These are phyloP conservation scores for Eragrostis curvula DNA, from an alignment of 176 grass and related monocot genomes.

Conservation along the genomic window DNA sequence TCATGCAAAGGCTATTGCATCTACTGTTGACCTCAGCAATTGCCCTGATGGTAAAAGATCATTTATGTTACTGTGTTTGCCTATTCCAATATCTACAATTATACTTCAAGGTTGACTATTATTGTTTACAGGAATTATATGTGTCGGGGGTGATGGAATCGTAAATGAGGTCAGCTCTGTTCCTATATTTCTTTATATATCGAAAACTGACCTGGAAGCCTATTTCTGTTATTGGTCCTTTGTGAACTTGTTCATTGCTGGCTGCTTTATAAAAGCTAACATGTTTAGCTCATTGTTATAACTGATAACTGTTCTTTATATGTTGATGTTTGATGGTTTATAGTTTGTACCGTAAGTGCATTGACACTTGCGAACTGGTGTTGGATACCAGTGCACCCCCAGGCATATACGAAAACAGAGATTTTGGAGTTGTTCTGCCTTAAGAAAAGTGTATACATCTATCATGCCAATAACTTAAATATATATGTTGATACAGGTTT, in stretches of 20 bases:
- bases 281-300: slow-evolving; percentile 16
- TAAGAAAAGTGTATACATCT: not conserved
- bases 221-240: slow-evolving; percentile 16
- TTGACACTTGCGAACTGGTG: not conserved
- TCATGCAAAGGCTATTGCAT: slow-evolving; percentile 82
- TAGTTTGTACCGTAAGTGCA: slow-evolving; percentile 24
- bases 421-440: not conserved
- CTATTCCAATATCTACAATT: not conserved
- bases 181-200: slow-evolving; percentile 18
- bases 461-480: slow-evolving; percentile 19
- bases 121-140: slow-evolving; percentile 67
- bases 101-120: slow-evolving; percentile 20
- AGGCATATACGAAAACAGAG: not conserved
- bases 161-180: slow-evolving; percentile 66
- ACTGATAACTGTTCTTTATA: not conserved
- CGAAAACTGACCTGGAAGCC: not conserved
- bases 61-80: slow-evolving; percentile 13
- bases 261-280: not conserved
- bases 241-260: not conserved
- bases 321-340: not conserved
- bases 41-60: slow-evolving; percentile 74
- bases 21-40: slow-evolving; percentile 66
- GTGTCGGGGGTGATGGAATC: slow-evolving; percentile 87
- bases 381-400: not conserved
- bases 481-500: slow-evolving; percentile 52